Base-by-base conservation (phyloP, 352 stramenopile species). In the Globisporangium camurandrum region DNA sequence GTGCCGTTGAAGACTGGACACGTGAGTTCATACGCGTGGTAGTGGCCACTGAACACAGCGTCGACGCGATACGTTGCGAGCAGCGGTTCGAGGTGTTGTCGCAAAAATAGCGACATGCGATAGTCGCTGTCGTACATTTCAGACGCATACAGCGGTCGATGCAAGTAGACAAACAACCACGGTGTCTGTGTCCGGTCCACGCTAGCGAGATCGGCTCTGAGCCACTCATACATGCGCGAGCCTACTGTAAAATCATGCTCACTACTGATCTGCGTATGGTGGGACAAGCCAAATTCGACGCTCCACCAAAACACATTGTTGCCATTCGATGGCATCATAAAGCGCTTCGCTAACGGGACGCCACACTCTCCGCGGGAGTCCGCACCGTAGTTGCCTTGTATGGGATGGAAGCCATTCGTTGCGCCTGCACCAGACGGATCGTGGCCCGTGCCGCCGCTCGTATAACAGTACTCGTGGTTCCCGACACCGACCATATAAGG, bases 221-320 rank as follows among this genome's bases (percentile, higher is more conserved):
- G 57, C 80, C 88, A 98, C 30, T 71, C 56, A 56, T 97, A 91
- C 63, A 98, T 93, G 26, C 60, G 60, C 4, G 86, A 96, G 16
- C 86, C 90, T 22, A 54, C 57, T 1, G 71, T 71, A 60, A 93
- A 84, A 64, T 97, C 74, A 56, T 97, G 88, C 57, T 98, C 93
- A 23, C 82, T 89, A 24, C 76, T 93, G 49, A 98, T 83, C 46
- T 82, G 51, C 0, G 61, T 51, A 46, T 82, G 69, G 36, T 81
- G 71, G 26, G 49, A 56, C 26, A 84, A 59, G 1, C 71, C 71
- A 0, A 55, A 62, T 33, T 80, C 60, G 46, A 71, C 67, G 44
- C 67, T 79, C 61, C 78, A 84, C 66, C 69, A 84, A 43, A 69
- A 79, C 0, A 77, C 59, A 17, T 54, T 51, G 34, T 78, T 80